These are phyloP conservation scores for Amphibolis antarctica DNA, from an alignment of 106 monocot genomes.

Conservation along the genomic window DNA sequence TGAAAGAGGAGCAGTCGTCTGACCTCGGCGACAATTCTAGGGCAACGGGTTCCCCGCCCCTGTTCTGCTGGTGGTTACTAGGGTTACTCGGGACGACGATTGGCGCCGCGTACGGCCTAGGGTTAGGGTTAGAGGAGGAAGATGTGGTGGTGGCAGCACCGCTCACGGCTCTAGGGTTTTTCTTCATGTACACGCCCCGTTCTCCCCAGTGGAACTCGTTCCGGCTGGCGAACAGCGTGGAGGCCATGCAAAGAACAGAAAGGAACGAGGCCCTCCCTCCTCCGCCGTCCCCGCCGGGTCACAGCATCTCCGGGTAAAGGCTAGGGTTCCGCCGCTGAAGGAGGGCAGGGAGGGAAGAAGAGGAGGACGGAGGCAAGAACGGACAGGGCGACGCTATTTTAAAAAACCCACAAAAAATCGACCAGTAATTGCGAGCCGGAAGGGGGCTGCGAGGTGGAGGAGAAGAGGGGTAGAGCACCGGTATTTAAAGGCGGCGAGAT, in stretches of 20 bases:
- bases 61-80: too few relatives aligned
- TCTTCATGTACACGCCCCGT: conserved; percentile 40
- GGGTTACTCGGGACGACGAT: too few relatives aligned
- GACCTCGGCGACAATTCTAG: conserved; percentile 5
- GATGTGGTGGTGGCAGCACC: neutral
- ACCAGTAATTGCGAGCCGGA: too few relatives aligned
- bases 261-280: too few relatives aligned
- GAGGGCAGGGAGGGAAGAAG: too few relatives aligned
- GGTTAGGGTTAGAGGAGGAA: conserved; percentile 17
- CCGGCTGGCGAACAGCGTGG: conserved; percentile 41
- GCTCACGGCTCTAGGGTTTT: conserved; percentile 19
- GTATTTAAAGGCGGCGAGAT: conserved; percentile 44
- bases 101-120: conserved; percentile 1
- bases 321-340: too few relatives aligned
- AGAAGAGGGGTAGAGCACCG: conserved; percentile 1
- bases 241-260: conserved; percentile 31
- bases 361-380: too few relatives aligned
- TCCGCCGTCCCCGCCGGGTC: too few relatives aligned
- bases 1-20: conserved; percentile 33
- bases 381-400: too few relatives aligned
- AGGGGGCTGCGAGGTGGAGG: neutral
- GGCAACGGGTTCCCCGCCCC: too few relatives aligned
- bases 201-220: conserved; percentile 68
- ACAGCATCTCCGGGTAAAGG: too few relatives aligned
- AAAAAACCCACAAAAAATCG: neutral